Percentiles rank a stretch among this genome's conserved stretches.
Conservation (phyloP, 805 yeast species). For the Metschnikowia gelsemii region DNA sequence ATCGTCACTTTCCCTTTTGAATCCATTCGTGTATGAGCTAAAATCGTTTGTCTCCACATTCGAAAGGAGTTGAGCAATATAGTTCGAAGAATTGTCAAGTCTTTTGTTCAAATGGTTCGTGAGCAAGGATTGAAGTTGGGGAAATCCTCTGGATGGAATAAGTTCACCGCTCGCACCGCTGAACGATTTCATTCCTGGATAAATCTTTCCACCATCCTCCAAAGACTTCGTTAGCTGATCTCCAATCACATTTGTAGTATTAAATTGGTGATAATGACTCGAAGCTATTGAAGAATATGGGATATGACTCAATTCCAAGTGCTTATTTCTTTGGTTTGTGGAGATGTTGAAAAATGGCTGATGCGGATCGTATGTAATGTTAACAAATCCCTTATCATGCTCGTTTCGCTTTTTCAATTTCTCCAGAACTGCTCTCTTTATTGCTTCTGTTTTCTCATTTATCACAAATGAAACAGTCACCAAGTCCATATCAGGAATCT, state of each 20-base stretch:
- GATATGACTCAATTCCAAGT: conserved; percentile 56
- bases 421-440: conserved; percentile 81
- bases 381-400: conserved; percentile 75
- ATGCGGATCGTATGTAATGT: conserved; percentile 81
- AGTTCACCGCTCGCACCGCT: conserved; percentile 52
- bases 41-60: conserved; percentile 41
- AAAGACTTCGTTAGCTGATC: conserved; percentile 41
- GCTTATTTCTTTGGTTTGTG: conserved; percentile 45
- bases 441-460: conserved; percentile 71
- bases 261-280: conserved; percentile 62
- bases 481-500: conserved; percentile 89
- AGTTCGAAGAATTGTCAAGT: conserved; percentile 28
- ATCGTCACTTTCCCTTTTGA: conserved; percentile 20
- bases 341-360: conserved; percentile 77
- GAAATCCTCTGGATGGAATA: conserved; percentile 47
- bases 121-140: conserved; percentile 45
- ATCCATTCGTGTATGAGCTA: conserved; percentile 41
- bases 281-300: conserved; percentile 79
- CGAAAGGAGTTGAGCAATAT: conserved; percentile 39
- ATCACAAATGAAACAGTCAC: conserved; percentile 76
- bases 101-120: conserved; percentile 28
- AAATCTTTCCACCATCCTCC: conserved; percentile 47
- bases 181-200: conserved; percentile 45
- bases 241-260: conserved; percentile 53
- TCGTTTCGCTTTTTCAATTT: conserved; percentile 69